Base-by-base conservation (phyloP, 352 stramenopile genomes). In the Pythium coloratum region DNA sequence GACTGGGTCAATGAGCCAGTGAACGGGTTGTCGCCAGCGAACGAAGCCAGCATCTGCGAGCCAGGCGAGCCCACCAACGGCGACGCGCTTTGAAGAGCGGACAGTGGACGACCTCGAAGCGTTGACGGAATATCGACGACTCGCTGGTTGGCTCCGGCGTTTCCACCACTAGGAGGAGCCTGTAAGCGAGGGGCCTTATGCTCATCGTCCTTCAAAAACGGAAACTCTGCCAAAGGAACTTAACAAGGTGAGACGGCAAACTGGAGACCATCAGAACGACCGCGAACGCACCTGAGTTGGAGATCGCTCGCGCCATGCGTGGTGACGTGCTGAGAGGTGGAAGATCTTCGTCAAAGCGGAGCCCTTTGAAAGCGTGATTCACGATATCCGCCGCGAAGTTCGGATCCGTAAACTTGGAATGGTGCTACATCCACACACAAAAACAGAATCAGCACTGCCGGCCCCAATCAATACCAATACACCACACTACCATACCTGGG, bases 1-100 rank as follows among this genome's bases (percentile, higher is more conserved):
- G 87, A 95, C 59, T 94, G 87, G 1, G 84, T 95, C 18, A 95
- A 61, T 8, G 85, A 95, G 20, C 69, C 75, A 16, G 72, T 72
- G 59, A 93, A 91, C 6, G 79, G 78, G 30, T 83, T 82, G 34
- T 88, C 77, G 6, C 73, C 78, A 34, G 84, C 79, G 59, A 89
- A 84, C 0, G 78, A 89, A 18, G 81, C 88, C 66, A 85, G 77
- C 30, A 67, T 73, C 38, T 75, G 82, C 67, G 83, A 87, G 12
- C 76, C 68, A 26, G 79, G 84, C 72, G 88, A 86, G 7, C 67
- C 69, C 68, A 84, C 72, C 56, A 87, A 62, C 16, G 51, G 55
- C 46, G 50, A 67, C 16, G 55, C 77, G 42, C 46, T 62, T 10
- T 68, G 54, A 1, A 44, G 16, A 13, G 36, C 34, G 59, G 36